phyloP scores from a whole-genome alignment of 2,329 filamentous ascomycete species.

The Colletotrichum orchidophilum region DNA sequence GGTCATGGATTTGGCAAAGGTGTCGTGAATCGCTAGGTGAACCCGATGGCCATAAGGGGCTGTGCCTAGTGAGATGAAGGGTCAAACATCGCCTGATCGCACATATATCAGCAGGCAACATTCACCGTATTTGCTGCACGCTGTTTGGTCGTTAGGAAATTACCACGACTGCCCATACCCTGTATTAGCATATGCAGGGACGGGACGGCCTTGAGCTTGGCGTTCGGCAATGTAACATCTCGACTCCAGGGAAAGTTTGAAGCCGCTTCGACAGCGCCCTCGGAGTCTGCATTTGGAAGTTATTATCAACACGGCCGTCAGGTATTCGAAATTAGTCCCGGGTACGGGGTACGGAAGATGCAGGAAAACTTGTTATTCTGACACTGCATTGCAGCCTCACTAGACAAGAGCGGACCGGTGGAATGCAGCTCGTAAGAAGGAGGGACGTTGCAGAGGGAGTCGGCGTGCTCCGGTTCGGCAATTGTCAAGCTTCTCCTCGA shows the following conservation, averaged over 20 bases:
- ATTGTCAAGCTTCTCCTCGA: not conserved
- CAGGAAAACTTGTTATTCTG: not conserved
- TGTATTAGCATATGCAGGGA: constrained; percentile 33
- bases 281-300: not conserved
- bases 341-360: not conserved
- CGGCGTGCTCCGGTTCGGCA: not conserved
- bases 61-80: constrained; percentile 57
- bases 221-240: not conserved
- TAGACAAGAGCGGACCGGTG: constrained; percentile 12
- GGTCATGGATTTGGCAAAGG: constrained; percentile 59
- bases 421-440: constrained; percentile 21
- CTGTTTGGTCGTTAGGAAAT: not conserved
- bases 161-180: constrained; percentile 34
- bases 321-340: not conserved
- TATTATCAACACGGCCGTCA: not conserved
- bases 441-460: not conserved
- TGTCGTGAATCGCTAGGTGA: constrained; percentile 57
- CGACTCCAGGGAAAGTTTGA: not conserved
- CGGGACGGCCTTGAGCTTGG: not conserved
- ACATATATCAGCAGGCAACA: not conserved
- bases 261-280: constrained; percentile 2
- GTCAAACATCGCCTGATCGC: constrained; percentile 55
- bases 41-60: constrained; percentile 53
- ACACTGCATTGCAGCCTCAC: not conserved
- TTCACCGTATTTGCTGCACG: not conserved